These are phyloP conservation scores for Tulasnella sp. DNA, from an alignment of 768 basidiomycete species.

Conservation along the genomic window DNA sequence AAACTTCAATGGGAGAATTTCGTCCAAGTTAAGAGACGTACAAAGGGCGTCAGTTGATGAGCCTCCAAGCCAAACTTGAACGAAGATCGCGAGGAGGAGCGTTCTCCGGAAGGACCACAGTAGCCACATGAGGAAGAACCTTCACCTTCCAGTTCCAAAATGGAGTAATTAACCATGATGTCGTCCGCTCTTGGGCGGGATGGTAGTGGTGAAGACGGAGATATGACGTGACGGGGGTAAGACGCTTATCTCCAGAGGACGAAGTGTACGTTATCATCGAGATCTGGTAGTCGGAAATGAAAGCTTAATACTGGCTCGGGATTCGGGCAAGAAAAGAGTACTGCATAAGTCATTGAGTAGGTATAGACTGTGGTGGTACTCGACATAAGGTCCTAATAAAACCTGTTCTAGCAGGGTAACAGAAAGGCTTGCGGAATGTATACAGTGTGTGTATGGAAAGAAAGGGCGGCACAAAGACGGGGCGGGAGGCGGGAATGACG, in stretches of 20 bases:
- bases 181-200: neutral
- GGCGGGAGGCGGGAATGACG: no score
- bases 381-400: no score
- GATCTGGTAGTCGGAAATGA: neutral
- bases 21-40: neutral
- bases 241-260: neutral
- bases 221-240: neutral
- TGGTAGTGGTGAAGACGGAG: neutral
- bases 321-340: slow-evolving; percentile 4
- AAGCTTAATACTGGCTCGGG: neutral
- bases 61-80: neutral
- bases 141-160: slow-evolving; percentile 2
- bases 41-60: slow-evolving; percentile 7
- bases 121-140: slow-evolving; percentile 46
- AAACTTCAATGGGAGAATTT: no score
- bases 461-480: no score
- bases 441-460: no score
- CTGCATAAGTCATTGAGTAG: no score
- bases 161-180: neutral
- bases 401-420: no score
- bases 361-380: no score
- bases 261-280: neutral
- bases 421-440: no score
- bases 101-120: slow-evolving; percentile 43
- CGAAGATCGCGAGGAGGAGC: neutral